These are phyloP conservation scores for Mimosa pudica DNA, from an alignment of 306 rosid genomes.

Conservation along the genomic window DNA sequence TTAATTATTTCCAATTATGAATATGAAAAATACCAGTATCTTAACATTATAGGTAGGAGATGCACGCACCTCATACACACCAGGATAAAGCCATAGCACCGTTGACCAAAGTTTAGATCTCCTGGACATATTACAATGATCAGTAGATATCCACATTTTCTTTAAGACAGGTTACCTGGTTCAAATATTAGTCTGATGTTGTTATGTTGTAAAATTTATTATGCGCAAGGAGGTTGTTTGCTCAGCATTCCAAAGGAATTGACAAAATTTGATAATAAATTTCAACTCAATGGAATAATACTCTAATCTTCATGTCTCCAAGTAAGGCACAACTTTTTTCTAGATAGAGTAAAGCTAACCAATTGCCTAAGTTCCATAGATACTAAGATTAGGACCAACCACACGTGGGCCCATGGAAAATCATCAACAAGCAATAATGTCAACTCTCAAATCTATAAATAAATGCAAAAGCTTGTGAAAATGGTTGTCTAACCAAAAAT, in stretches of 20 bases:
- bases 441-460: neutral
- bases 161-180: slow-evolving; percentile 1
- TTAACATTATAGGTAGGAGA: slow-evolving; percentile 30
- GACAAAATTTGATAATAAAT: slow-evolving; percentile 28
- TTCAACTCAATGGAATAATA: slow-evolving; percentile 28
- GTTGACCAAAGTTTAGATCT: slow-evolving; percentile 73
- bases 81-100: slow-evolving; percentile 91
- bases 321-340: neutral
- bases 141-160: slow-evolving; percentile 30
- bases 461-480: neutral
- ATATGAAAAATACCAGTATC: slow-evolving; percentile 12
- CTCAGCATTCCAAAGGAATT: slow-evolving; percentile 25
- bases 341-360: neutral
- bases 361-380: slow-evolving; percentile 15
- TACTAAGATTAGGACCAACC: slow-evolving; percentile 11
- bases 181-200: slow-evolving; percentile 18
- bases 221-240: slow-evolving; percentile 18
- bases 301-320: slow-evolving; percentile 4
- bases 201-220: slow-evolving; percentile 4
- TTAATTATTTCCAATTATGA: slow-evolving; percentile 11
- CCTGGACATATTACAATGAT: slow-evolving; percentile 50
- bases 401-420: slow-evolving; percentile 3
- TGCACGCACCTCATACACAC: slow-evolving; percentile 81
- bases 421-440: slow-evolving; percentile 5
- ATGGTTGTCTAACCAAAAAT: slow-evolving; percentile 14